Evolutionary conservation across 2,329 filamentous ascomycete genomes (phyloP).

Genomic region (Alternaria angustiovoidea): DNA sequence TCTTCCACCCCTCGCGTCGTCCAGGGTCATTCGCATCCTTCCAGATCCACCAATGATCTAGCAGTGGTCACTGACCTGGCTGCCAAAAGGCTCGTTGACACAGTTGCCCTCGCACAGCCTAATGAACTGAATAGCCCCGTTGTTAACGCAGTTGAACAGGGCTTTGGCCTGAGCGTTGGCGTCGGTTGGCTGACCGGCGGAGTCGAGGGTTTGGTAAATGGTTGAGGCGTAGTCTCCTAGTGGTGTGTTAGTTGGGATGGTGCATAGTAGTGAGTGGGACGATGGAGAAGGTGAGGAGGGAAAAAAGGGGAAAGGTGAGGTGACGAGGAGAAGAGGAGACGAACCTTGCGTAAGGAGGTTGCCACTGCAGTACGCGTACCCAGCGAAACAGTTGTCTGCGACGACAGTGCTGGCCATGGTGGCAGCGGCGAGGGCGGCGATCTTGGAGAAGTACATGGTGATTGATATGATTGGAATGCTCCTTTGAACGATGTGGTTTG

Average conservation of each 20-base stretch:
- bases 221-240: slow-evolving; percentile 5
- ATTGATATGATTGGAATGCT: not conserved
- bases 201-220: not conserved
- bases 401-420: not conserved
- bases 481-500: not conserved
- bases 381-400: slow-evolving; percentile 2
- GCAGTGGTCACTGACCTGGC: slow-evolving; percentile 6
- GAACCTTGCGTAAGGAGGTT: slow-evolving; percentile 1
- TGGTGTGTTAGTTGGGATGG: not conserved
- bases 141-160: slow-evolving; percentile 1
- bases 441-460: slow-evolving; percentile 1
- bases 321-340: not conserved
- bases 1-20: too few relatives aligned
- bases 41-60: not conserved
- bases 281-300: too few relatives aligned
- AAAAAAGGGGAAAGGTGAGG: accelerated
- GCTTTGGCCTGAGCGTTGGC: not conserved
- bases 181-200: not conserved
- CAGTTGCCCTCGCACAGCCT: not conserved
- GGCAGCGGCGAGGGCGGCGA: not conserved
- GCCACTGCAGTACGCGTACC: not conserved
- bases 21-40: too few relatives aligned
- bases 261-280: accelerated
- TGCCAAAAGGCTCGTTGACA: slow-evolving; percentile 1
- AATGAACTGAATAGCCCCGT: not conserved